phyloP scores from a whole-genome alignment of 2,329 filamentous ascomycete species.

The Penicillium capsulatum region DNA sequence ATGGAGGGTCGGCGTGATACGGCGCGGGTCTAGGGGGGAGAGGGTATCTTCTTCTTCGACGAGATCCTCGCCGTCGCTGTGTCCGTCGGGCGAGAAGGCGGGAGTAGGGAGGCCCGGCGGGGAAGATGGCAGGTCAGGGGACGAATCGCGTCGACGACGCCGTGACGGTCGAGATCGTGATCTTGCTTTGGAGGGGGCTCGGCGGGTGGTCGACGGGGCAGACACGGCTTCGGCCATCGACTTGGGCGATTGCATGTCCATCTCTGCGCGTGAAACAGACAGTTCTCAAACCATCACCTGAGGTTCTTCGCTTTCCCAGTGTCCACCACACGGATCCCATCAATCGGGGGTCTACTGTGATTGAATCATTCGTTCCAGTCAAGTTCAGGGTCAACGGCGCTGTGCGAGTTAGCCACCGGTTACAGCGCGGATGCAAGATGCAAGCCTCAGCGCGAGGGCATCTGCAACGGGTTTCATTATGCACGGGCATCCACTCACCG shows the following conservation, averaged over 20 bases:
- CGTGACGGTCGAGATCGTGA: conserved; percentile 59
- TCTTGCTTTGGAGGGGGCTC: conserved; percentile 18
- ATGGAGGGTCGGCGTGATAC: conserved; percentile 92
- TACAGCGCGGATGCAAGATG: conserved; percentile 19
- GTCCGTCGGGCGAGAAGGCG: conserved; percentile 35
- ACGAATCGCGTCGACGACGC: conserved; percentile 61
- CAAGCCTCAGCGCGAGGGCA: conserved; percentile 18
- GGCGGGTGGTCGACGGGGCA: conserved; percentile 50
- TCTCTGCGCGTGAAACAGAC: conserved; percentile 15
- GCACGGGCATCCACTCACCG: conserved; percentile 11
- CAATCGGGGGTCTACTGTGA: conserved; percentile 15
- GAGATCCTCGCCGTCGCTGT: conserved; percentile 35
- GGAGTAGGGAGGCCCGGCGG: conserved; percentile 53
- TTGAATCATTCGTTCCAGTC: conserved; percentile 17
- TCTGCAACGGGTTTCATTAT: conserved; percentile 8
- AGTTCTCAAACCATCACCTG: conserved; percentile 17
- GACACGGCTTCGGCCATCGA: conserved; percentile 60
- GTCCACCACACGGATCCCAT: conserved; percentile 23
- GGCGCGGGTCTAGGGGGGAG: conserved; percentile 75
- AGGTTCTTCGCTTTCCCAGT: conserved; percentile 10
- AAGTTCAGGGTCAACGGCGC: conserved; percentile 10
- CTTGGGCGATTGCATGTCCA: conserved; percentile 49
- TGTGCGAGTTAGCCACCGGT: conserved; percentile 22
- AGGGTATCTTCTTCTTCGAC: conserved; percentile 65
- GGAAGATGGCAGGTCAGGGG: conserved; percentile 61